phyloP scores from a whole-genome alignment of 2,329 filamentous ascomycete genomes.

The Aspergillus novofumigatus region DNA sequence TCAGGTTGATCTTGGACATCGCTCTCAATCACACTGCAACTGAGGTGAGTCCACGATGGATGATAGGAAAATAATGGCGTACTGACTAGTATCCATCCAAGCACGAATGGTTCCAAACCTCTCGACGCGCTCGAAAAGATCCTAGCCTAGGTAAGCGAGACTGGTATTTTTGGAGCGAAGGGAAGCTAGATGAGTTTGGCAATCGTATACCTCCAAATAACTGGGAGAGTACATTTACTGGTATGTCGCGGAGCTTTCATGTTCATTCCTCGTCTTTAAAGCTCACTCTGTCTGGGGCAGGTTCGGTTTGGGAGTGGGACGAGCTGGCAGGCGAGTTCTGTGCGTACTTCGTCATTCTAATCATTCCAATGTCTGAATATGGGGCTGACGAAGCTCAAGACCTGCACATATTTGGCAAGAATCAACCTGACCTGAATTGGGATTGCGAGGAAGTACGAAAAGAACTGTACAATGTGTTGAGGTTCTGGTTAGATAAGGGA shows the following conservation, averaged over 20 bases:
- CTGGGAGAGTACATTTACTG: constrained; percentile 52
- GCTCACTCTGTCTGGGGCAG: constrained; percentile 1
- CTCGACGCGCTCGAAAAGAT: constrained; percentile 52
- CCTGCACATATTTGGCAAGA: constrained; percentile 13
- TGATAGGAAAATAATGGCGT: constrained; percentile 48
- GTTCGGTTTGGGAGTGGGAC: constrained; percentile 52
- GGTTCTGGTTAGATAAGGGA: constrained; percentile 71
- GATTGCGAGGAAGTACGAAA: constrained; percentile 60
- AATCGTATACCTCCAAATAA: constrained; percentile 67
- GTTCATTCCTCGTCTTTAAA: neutral
- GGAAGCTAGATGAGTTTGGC: constrained; percentile 50
- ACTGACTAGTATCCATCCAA: constrained; percentile 35
- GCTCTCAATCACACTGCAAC: constrained; percentile 44
- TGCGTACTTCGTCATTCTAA: neutral
- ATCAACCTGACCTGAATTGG: constrained; percentile 69
- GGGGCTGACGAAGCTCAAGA: constrained; percentile 4
- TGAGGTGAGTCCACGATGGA: constrained; percentile 14
- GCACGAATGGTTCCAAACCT: constrained; percentile 65
- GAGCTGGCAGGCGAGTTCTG: constrained; percentile 63
- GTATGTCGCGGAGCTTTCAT: constrained; percentile 8
- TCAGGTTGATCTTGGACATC: constrained; percentile 49
- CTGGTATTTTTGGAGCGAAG: constrained; percentile 57
- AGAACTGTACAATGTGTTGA: constrained; percentile 65
- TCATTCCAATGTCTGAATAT: neutral
- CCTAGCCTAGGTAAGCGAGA: constrained; percentile 56